Base-by-base conservation (phyloP, 2,329 filamentous ascomycete genomes). In the Chaetomiaceae sp. region DNA sequence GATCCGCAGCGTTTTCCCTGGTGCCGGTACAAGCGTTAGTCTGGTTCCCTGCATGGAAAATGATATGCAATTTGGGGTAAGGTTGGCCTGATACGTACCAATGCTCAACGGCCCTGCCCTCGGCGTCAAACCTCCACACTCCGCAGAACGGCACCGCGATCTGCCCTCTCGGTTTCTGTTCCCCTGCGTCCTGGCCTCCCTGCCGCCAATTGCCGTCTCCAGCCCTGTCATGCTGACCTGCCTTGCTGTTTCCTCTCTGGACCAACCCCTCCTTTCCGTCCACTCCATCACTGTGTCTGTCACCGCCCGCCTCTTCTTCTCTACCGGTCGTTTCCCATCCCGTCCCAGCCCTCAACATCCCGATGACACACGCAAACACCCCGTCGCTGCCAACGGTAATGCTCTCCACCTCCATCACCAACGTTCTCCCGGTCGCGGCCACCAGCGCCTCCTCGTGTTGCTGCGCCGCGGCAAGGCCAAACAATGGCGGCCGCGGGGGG, bases 351-450 rank as follows among this genome's bases (percentile, higher is more conserved):
- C 49, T 46, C 18, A 59, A 22, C 9, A 46, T 38, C 9, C 57
- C 57, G 41, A 60, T 34, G 3, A 56, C 56, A 5, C 49, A 43
- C 19, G 53, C 58, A 44, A 59, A 60, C 17, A 54, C 22, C 14
- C 36, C 45, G 24, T 49, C 52, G 1, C 42, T 20, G 4, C 26
- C 30, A 1, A 44, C 46, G 2, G 27, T 45, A 20, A 58, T 51
- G 18, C 42, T 48, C 32, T 54, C 41, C 8, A 57, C 54, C 9
- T 52, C 48, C 54, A 60, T 58, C 38, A 35, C 38, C 3, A 59
- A 24, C 11, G 49, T 54, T 0, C 50, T 50, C 1, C 51, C 41
- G 15, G 51, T 44, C 6, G 51, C 45, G 0, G 32, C 38, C 8
- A 56, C 22, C 2, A 58, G 39, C 2, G 34, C 42, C 2, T 58